Evolutionary conservation across 768 basidiomycete species (phyloP).

Genomic region (Mrakia blollopis): DNA sequence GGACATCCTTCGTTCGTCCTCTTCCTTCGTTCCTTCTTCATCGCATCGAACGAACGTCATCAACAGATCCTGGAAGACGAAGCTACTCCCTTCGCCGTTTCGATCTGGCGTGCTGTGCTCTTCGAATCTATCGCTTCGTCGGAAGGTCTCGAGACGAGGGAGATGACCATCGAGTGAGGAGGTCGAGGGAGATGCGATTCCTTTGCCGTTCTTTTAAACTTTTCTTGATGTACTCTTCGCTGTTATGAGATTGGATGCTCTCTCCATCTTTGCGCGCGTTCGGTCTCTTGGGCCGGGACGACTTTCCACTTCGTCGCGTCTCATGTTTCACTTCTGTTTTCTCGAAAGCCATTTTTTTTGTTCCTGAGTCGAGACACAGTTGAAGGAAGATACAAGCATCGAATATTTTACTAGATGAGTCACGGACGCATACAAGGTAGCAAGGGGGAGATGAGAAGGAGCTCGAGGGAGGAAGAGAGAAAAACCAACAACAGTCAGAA

Average conservation of each 20-base stretch:
- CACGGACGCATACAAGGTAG: not conserved
- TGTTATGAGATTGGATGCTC: not conserved
- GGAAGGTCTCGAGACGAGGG: constrained; percentile 80
- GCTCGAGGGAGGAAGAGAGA: not conserved
- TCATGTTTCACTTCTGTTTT: no score
- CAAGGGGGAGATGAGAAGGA: not conserved
- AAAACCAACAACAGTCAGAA: not conserved
- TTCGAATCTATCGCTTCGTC: constrained; percentile 93
- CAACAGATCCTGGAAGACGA: constrained; percentile 89
- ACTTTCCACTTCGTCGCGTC: no score
- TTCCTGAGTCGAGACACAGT: not conserved
- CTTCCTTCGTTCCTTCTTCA: not conserved
- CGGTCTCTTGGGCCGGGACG: no score
- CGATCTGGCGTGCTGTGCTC: constrained; percentile 84
- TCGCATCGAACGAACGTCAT: not conserved
- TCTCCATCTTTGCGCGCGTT: no score
- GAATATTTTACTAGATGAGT: not conserved
- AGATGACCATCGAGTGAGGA: constrained; percentile 57
- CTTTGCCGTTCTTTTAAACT: no score
- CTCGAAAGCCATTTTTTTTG: not conserved
- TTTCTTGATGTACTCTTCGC: no score
- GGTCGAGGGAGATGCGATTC: not conserved
- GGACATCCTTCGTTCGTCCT: not conserved
- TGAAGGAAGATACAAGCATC: not conserved
- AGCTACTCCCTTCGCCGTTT: constrained; percentile 67